phyloP scores from a whole-genome alignment of 1,284 basidiomycete species.

The Takashimella tepidaria region DNA sequence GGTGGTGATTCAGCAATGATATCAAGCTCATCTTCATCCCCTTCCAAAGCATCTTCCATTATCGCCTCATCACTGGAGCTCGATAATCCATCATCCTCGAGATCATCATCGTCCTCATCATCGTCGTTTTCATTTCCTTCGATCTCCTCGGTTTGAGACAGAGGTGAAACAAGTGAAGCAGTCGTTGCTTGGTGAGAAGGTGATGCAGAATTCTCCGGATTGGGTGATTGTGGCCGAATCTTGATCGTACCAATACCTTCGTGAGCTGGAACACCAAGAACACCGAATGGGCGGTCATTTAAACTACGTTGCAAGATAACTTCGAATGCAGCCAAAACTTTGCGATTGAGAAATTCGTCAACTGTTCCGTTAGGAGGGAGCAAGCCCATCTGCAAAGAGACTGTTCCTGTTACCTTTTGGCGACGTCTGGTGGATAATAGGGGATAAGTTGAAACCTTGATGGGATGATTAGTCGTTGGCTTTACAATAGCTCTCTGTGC shows the following conservation, averaged over 20 bases:
- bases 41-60: slow-evolving; percentile 42
- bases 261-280: slow-evolving; percentile 66
- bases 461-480: too few species aligned
- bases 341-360: slow-evolving; percentile 26
- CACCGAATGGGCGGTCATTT: slow-evolving; percentile 49
- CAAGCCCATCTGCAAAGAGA: slow-evolving; percentile 74
- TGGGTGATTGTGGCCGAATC: slow-evolving; percentile 16
- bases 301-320: slow-evolving; percentile 63
- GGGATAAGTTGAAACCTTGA: slow-evolving; percentile 54
- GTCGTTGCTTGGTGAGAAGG: slow-evolving; percentile 14
- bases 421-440: slow-evolving; percentile 59
- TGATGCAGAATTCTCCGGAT: background rate
- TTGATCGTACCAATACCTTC: slow-evolving; percentile 78
- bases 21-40: slow-evolving; percentile 25
- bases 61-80: slow-evolving; percentile 58
- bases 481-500: too few species aligned
- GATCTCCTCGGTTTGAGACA: slow-evolving; percentile 2
- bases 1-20: slow-evolving; percentile 17
- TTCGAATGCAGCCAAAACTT: slow-evolving; percentile 52
- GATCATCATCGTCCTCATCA: slow-evolving; percentile 49
- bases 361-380: slow-evolving; percentile 49
- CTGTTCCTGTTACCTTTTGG: slow-evolving; percentile 55
- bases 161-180: slow-evolving; percentile 20
- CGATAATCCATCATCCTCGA: slow-evolving; percentile 65
- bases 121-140: slow-evolving; percentile 10